Percentiles rank a stretch among this genome's conserved stretches.
phyloP scores from a whole-genome alignment of 2,329 filamentous ascomycete genomes.

The Tympanopsis confertula region DNA sequence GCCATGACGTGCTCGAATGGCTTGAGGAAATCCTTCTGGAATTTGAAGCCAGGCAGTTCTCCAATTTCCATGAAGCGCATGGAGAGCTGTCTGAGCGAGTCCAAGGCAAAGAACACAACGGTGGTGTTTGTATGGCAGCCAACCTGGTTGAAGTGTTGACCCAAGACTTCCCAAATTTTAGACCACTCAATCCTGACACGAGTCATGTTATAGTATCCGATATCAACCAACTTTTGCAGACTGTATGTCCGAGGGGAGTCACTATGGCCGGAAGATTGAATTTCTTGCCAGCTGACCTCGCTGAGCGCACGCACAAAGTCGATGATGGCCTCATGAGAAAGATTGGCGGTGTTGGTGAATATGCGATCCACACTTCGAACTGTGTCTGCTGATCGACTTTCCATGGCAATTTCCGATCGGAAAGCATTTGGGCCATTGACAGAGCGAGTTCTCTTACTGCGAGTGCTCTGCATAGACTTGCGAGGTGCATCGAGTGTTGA shows the following conservation, averaged over 20 bases:
- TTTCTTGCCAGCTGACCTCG: slow-evolving; percentile 98
- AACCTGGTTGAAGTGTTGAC: slow-evolving; percentile 95
- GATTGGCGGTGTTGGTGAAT: slow-evolving; percentile 88
- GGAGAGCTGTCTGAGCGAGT: slow-evolving; percentile 86
- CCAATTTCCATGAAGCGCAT: slow-evolving; percentile 99
- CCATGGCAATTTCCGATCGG: slow-evolving; percentile 72
- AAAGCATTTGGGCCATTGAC: slow-evolving; percentile 51
- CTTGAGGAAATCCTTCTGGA: slow-evolving; percentile 98
- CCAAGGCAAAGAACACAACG: slow-evolving; percentile 93
- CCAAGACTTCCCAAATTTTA: slow-evolving; percentile 93
- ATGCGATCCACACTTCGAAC: slow-evolving; percentile 88
- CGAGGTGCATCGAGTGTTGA: slow-evolving; percentile 50
- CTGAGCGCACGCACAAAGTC: slow-evolving; percentile 86
- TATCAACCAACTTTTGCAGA: slow-evolving; percentile 94
- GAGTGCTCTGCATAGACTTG: slow-evolving; percentile 45
- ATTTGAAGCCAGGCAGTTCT: slow-evolving; percentile 96
- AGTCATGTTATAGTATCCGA: slow-evolving; percentile 99
- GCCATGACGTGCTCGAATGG: slow-evolving; percentile 96
- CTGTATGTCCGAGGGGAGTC: slow-evolving; percentile 95
- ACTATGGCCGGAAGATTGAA: slow-evolving; percentile 90
- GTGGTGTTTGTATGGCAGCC: slow-evolving; percentile 93
- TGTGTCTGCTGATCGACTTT: slow-evolving; percentile 85
- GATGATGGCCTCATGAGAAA: slow-evolving; percentile 88
- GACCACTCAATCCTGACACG: slow-evolving; percentile 97
- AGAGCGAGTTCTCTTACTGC: slow-evolving; percentile 36